A percentile compares a stretch with the other conserved stretches of the same genome.
These are phyloP conservation scores for Petasospora fabianii DNA, from an alignment of 1,139 yeast genomes.

Conservation along the genomic window DNA sequence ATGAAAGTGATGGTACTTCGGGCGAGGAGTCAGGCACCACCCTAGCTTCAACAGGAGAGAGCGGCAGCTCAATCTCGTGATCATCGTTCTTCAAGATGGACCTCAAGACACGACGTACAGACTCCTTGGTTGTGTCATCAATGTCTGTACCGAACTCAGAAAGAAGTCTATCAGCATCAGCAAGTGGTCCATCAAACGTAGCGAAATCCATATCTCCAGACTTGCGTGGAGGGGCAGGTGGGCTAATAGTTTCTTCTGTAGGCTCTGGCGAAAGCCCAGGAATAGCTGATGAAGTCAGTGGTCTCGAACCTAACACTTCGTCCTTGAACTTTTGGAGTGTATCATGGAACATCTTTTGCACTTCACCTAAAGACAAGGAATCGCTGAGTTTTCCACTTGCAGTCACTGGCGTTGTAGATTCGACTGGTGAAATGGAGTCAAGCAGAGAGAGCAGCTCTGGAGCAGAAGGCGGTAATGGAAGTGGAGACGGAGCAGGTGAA, in stretches of 20 bases:
- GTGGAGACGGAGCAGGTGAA: not conserved
- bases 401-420: no score
- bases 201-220: constrained; percentile 3
- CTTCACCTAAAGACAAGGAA: not conserved
- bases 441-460: no score
- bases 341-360: constrained; percentile 10
- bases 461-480: not conserved
- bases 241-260: not conserved
- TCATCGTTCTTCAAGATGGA: constrained; percentile 8
- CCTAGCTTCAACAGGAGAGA: not conserved
- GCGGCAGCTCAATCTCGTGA: not conserved
- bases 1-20: not conserved
- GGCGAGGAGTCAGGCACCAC: not conserved
- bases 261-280: not conserved
- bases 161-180: constrained; percentile 7
- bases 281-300: not conserved
- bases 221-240: not conserved
- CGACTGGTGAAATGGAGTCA: no score
- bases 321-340: constrained; percentile 9
- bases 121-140: constrained; percentile 1
- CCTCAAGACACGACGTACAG: constrained; percentile 8
- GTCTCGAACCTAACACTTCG: not conserved
- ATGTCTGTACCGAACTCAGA: constrained; percentile 5
- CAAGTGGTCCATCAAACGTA: not conserved
- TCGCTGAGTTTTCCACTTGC: constrained; percentile 4